Base-by-base conservation (phyloP, 2,329 filamentous ascomycete genomes). In the Triangularia verruculosa region DNA sequence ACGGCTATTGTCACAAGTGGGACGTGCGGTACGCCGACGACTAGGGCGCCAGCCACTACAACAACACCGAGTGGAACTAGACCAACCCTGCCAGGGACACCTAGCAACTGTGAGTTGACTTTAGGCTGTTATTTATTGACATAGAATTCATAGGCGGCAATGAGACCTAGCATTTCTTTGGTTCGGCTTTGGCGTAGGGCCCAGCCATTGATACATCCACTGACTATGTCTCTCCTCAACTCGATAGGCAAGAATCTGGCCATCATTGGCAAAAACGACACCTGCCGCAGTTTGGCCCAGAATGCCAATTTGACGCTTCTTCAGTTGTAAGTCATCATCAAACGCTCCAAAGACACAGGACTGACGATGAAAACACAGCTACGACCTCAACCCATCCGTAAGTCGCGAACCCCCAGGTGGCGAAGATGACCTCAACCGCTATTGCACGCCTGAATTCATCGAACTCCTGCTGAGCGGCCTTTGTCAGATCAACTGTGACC, bases 401-500 rank as follows among this genome's bases (percentile, higher is more conserved):
- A 67, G 68, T 59, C 57, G 34, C 20, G 61, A 54, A 58, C 22
- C 47, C 55, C 51, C 67, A 27, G 55, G 57, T 17, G 64, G 61
- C 63, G 24, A 28, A 54, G 51, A 54, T 28, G 25, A 25, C 11
- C 8, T 54, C 15, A 20, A 60, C 63, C 34, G 59, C 32, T 32
- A 51, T 52, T 55, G 53, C 24, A 51, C 52, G 22, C 39, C 64
- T 59, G 52, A 66, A 22, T 20, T 63, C 13, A 25, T 66, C 61
- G 55, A 66, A n/a, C 27, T 63, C 24, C 25, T 70, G 61, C 66
- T 70, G 66, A 69, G 61, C 27, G 67, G 63, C 13, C 39, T 67
- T 27, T 71, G 66, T 51, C 59, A 72, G 69, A 68, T 71, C 43
- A 63, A 69, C 55, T 72, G 70, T 61, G 69, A 71, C 30, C 61